Base-by-base conservation (phyloP, 345 rosid species). In the Salix exigua region DNA sequence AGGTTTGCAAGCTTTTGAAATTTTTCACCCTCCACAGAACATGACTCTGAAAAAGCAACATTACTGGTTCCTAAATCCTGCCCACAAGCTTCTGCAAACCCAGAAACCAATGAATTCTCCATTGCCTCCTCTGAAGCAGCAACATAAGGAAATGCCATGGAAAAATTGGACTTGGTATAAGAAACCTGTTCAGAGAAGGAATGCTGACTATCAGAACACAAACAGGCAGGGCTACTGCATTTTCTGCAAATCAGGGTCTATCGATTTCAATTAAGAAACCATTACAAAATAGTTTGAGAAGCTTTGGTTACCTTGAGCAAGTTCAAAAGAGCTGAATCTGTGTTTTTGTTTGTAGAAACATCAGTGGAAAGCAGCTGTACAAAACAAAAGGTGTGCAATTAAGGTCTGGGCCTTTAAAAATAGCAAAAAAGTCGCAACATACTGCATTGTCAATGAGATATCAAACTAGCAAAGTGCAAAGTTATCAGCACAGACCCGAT, bases 71-170 rank as follows among this genome's bases (percentile, higher is more conserved):
- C 86, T 28, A 86, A 85, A 77, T 77, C 88, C 70, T 80, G 48
- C 28, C 88, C 86, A 79, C 99, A 93, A 69, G 90, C 87, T 80
- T 91, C 88, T 21, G 77, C 81, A 68, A 96, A 91, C 26, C 88
- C 91, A 35, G 91, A 87, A 81, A 93, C 79, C 87, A 96, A 88
- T 46, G 86, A 81, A 73, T 62, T 85, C 82, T 92, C 97, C 89
- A 96, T 87, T 62, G 89, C 82, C 83, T 91, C 92, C 82, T 85
- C 88, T n/a, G 92, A 84, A 42, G 92, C 80, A 79, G 88, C 73
- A 83, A 96, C 88, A 71, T 89, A 96, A 18, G 98, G 99, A 81
- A 93, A 96, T 38, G 95, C 99, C 97, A 93, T 66, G 68, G 99
- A 96, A 81, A 91, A 91, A 78, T 91, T 96, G 80, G 98, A 90